Conservation (phyloP, 1,284 basidiomycete species). For the Cryptococcus sp. region DNA sequence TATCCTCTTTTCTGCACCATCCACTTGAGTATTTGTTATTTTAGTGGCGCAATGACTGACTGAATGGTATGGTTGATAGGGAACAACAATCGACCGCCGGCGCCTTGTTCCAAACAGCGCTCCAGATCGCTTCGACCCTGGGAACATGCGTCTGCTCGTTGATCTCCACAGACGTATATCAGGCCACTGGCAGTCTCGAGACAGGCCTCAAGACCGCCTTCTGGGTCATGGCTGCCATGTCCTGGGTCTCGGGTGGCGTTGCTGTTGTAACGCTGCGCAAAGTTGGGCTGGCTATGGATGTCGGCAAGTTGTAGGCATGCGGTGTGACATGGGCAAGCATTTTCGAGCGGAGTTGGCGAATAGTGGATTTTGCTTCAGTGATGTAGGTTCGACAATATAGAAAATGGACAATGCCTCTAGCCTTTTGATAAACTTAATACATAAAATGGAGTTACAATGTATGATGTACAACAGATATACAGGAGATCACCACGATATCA, state of each 20-base stretch:
- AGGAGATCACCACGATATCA: too few relatives aligned
- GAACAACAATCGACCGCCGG: slow-evolving; percentile 39
- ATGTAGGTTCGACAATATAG: too few relatives aligned
- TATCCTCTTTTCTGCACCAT: background rate
- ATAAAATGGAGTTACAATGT: too few relatives aligned
- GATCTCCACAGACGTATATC: slow-evolving; percentile 18
- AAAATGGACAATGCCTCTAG: too few relatives aligned
- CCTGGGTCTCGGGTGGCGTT: slow-evolving; percentile 20
- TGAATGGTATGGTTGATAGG: background rate
- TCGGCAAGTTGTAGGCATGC: slow-evolving; percentile 9
- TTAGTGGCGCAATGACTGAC: background rate
- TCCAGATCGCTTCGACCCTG: slow-evolving; percentile 31
- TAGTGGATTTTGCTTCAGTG: too few relatives aligned
- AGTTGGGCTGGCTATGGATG: slow-evolving; percentile 24
- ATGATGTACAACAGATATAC: too few relatives aligned
- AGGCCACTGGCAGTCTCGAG: slow-evolving; percentile 14
- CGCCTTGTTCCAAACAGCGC: slow-evolving; percentile 38
- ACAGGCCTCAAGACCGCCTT: slow-evolving; percentile 28
- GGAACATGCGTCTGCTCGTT: slow-evolving; percentile 32
- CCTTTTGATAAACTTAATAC: too few relatives aligned
- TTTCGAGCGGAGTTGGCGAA: too few relatives aligned
- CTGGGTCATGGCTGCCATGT: slow-evolving; percentile 29
- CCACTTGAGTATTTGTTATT: background rate
- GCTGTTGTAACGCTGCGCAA: slow-evolving; percentile 18
- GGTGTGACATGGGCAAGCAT: background rate